Evolutionary conservation across 2,329 filamentous ascomycete genomes (phyloP).

Genomic region (Neofusicoccum cordaticola): DNA sequence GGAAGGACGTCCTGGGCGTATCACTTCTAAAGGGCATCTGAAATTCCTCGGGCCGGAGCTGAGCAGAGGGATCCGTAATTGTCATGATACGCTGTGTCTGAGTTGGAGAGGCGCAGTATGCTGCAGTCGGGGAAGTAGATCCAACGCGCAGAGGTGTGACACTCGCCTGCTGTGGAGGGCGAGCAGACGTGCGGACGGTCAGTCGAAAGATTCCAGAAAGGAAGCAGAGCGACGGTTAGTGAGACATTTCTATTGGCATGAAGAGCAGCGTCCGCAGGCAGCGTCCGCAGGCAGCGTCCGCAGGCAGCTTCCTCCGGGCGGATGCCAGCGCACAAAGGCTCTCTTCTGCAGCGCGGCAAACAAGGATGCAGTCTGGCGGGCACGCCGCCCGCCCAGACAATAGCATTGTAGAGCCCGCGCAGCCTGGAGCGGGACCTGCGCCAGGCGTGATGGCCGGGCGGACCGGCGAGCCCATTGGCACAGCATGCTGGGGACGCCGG

Average conservation of each 20-base stretch:
- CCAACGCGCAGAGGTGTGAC: conserved; percentile 29
- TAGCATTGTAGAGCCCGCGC: background rate
- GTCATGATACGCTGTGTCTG: conserved; percentile 32
- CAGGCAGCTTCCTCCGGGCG: conserved; percentile 9
- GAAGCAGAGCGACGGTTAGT: conserved; percentile 29
- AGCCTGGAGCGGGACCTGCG: background rate
- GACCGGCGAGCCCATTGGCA: conserved; percentile 5
- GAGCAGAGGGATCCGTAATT: conserved; percentile 29
- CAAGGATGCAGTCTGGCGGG: conserved; percentile 12
- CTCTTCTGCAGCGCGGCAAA: conserved; percentile 30
- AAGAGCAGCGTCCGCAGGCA: background rate
- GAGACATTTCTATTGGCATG: conserved; percentile 28
- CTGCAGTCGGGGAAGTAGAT: conserved; percentile 19
- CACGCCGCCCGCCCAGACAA: background rate
- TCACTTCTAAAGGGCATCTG: conserved; percentile 22
- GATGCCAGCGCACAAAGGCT: conserved; percentile 31
- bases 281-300: conserved; percentile 4
- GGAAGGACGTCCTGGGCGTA: conserved; percentile 22
- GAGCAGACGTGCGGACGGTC: conserved; percentile 4
- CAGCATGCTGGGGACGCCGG: background rate
- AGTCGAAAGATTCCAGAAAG: conserved; percentile 25
- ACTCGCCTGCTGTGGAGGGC: conserved; percentile 24
- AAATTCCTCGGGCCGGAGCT: conserved; percentile 24
- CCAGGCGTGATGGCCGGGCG: background rate
- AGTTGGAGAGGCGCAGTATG: conserved; percentile 2